phyloP scores from a whole-genome alignment of 164 flowering plant genomes.

The Stephania yunnanensis region DNA sequence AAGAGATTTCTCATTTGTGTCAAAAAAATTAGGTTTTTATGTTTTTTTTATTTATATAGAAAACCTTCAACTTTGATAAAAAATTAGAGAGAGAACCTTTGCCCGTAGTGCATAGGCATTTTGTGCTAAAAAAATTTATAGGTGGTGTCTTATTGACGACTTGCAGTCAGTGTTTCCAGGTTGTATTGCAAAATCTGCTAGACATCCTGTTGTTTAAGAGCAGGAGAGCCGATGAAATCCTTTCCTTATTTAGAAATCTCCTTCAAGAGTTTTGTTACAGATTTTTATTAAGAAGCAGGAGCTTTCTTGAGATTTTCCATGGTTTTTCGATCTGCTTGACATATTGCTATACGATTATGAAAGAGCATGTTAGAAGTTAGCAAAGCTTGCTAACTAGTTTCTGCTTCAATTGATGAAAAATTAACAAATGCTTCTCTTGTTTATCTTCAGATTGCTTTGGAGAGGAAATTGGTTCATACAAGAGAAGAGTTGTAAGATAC shows the following conservation, averaged over 20 bases:
- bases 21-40: too few species aligned
- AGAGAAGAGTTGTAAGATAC: conserved; percentile 93
- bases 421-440: conserved; percentile 9
- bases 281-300: neutral
- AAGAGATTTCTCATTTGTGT: too few species aligned
- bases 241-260: neutral
- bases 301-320: neutral
- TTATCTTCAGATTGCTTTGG: conserved; percentile 76
- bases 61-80: too few species aligned
- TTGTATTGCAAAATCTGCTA: neutral
- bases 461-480: conserved; percentile 94
- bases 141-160: too few species aligned
- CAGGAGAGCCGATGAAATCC: neutral
- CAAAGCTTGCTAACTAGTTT: neutral
- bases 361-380: neutral
- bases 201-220: neutral
- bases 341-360: neutral
- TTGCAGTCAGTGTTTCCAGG: neutral
- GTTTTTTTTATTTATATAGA: too few species aligned
- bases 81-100: too few species aligned
- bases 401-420: conserved; percentile 1
- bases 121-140: too few species aligned
- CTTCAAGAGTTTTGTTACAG: neutral
- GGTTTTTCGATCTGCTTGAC: neutral
- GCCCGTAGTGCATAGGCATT: too few species aligned